These are phyloP conservation scores for Zasmidium angulare DNA, from an alignment of 2,329 filamentous ascomycete genomes.

Conservation along the genomic window DNA sequence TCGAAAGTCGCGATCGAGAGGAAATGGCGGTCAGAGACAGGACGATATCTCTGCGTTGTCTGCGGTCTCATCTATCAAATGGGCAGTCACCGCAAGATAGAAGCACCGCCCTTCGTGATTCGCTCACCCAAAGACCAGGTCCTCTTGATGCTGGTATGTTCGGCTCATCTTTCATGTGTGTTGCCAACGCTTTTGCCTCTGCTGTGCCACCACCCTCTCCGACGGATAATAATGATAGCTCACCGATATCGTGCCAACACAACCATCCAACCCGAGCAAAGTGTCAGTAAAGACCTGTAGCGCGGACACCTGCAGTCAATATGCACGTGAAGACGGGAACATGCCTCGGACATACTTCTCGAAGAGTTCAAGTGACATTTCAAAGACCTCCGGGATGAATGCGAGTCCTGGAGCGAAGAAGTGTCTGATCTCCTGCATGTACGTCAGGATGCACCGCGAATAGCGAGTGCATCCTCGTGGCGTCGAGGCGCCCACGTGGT, in stretches of 20 bases:
- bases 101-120: background rate
- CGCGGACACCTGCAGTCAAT: conserved; percentile 1
- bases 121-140: background rate
- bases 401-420: background rate
- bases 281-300: background rate
- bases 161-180: background rate
- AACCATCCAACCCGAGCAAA: too few relatives aligned
- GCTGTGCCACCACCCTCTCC: background rate
- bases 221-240: background rate
- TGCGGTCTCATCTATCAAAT: too few relatives aligned
- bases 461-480: conserved; percentile 4
- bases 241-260: background rate
- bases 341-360: conserved; percentile 1
- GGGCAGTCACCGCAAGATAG: background rate
- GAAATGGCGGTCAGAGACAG: background rate
- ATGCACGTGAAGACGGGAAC: background rate
- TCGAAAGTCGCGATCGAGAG: background rate
- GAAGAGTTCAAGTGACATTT: background rate
- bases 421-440: background rate
- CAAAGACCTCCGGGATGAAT: too few relatives aligned
- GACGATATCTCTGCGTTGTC: background rate
- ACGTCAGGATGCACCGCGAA: conserved; percentile 1
- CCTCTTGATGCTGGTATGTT: background rate
- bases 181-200: background rate
- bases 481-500: conserved; percentile 2